phyloP scores from a whole-genome alignment of 371 early-diverging fungal genomes.

The Apophysomyces elegans region DNA sequence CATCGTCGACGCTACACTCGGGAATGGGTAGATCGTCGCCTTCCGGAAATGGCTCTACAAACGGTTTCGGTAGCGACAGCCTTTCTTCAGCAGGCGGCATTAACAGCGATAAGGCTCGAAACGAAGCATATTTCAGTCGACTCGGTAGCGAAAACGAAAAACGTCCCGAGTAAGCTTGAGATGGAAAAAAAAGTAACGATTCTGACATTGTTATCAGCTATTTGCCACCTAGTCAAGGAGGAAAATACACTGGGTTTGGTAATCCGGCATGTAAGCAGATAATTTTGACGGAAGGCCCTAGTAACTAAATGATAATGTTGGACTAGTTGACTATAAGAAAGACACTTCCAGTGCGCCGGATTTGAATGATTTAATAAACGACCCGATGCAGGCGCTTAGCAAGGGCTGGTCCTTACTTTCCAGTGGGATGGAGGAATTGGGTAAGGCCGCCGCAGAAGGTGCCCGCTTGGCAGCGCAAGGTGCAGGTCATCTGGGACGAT shows the following conservation, averaged over 20 bases:
- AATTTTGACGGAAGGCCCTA: background rate
- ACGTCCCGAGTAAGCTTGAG: conserved; percentile 56
- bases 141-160: conserved; percentile 63
- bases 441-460: conserved; percentile 67
- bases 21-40: conserved; percentile 14
- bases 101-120: conserved; percentile 56
- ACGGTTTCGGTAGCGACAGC: conserved; percentile 18
- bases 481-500: conserved; percentile 69
- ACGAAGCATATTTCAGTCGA: conserved; percentile 74
- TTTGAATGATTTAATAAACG: conserved; percentile 76
- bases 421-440: conserved; percentile 52
- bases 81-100: conserved; percentile 12
- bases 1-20: conserved; percentile 18
- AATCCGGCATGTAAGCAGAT: conserved; percentile 59
- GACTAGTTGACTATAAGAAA: conserved; percentile 38
- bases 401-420: conserved; percentile 87
- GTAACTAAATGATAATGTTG: background rate
- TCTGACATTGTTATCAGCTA: conserved; percentile 32
- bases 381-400: conserved; percentile 80
- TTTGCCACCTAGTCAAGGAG: conserved; percentile 92
- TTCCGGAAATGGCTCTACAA: conserved; percentile 14
- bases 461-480: conserved; percentile 75
- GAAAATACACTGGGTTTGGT: conserved; percentile 91
- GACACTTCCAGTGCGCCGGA: conserved; percentile 40
- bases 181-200: background rate